Conservation (phyloP, 2,329 filamentous ascomycete genomes). For the Amylocarpus encephaloides region DNA sequence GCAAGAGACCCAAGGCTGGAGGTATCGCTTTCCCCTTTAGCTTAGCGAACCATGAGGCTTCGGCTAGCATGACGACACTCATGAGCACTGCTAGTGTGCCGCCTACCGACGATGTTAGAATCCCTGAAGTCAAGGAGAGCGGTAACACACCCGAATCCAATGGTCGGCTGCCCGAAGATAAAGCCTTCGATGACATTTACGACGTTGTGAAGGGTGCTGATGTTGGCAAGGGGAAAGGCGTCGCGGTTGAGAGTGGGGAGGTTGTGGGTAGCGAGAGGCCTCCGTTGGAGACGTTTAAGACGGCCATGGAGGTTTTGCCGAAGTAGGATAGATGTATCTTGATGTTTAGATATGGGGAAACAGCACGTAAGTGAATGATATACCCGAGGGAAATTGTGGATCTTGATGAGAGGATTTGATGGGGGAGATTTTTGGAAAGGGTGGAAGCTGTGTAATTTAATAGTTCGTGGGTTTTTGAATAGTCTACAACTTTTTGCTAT, state of each 20-base stretch:
- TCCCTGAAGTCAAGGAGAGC: constrained; percentile 12
- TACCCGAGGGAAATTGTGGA: too few relatives aligned
- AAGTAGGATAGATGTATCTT: neutral
- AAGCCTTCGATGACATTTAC: constrained; percentile 2
- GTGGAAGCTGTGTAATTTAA: too few relatives aligned
- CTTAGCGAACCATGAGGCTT: constrained; percentile 49
- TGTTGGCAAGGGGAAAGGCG: constrained; percentile 2
- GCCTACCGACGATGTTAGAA: constrained; percentile 19
- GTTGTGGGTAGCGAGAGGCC: constrained; percentile 32
- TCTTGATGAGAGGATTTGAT: too few relatives aligned
- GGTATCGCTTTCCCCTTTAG: constrained; percentile 70
- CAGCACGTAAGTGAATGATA: constrained; percentile 2
- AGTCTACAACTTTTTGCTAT: too few relatives aligned
- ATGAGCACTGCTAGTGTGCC: constrained; percentile 31
- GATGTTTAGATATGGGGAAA: too few relatives aligned
- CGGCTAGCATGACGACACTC: constrained; percentile 65
- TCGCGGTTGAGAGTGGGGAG: constrained; percentile 19
- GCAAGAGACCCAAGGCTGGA: constrained; percentile 59
- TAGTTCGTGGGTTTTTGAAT: too few relatives aligned
- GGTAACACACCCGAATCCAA: neutral
- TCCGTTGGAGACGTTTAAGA: constrained; percentile 48
- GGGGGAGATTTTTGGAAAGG: too few relatives aligned
- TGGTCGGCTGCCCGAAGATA: constrained; percentile 4
- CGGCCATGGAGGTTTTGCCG: constrained; percentile 31
- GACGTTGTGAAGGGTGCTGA: constrained; percentile 2